phyloP scores from a whole-genome alignment of 2,329 filamentous ascomycete genomes.

The Immersiporthe knoxdaviesiana region DNA sequence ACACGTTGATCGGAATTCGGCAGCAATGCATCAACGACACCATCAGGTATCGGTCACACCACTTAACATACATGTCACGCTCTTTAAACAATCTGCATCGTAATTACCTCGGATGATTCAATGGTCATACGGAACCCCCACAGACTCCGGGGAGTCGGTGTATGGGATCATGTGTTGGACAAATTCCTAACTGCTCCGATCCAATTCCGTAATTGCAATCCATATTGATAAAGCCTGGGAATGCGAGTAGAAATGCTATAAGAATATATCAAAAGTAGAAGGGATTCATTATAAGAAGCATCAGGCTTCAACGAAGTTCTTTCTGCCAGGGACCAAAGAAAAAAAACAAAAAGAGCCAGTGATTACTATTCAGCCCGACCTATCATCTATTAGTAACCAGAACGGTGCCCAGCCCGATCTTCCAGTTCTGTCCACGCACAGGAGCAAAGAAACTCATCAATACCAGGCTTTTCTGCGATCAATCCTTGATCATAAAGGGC shows the following conservation, averaged over 20 bases:
- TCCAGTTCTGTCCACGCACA: constrained; percentile 19
- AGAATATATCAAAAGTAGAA: no score
- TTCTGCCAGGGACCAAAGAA: no score
- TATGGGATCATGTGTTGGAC: background rate
- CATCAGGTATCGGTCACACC: background rate
- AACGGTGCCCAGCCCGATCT: constrained; percentile 7
- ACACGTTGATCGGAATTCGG: background rate
- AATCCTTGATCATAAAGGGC: constrained; percentile 38
- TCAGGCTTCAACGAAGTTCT: no score
- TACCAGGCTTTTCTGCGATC: constrained; percentile 34
- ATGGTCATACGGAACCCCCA: background rate
- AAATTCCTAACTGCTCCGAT: background rate
- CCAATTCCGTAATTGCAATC: background rate
- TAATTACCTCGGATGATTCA: no score
- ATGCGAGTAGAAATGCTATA: no score
- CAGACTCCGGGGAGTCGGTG: background rate
- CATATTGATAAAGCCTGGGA: background rate
- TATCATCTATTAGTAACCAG: constrained; percentile 7
- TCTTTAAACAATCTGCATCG: background rate
- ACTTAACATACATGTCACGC: no score
- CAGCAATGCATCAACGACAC: background rate
- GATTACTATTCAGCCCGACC: background rate
- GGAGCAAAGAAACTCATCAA: constrained; percentile 34
- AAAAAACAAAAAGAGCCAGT: no score
- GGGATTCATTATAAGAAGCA: no score